phyloP scores from a whole-genome alignment of 345 rosid genomes.

The Diplotaxis tenuifolia region DNA sequence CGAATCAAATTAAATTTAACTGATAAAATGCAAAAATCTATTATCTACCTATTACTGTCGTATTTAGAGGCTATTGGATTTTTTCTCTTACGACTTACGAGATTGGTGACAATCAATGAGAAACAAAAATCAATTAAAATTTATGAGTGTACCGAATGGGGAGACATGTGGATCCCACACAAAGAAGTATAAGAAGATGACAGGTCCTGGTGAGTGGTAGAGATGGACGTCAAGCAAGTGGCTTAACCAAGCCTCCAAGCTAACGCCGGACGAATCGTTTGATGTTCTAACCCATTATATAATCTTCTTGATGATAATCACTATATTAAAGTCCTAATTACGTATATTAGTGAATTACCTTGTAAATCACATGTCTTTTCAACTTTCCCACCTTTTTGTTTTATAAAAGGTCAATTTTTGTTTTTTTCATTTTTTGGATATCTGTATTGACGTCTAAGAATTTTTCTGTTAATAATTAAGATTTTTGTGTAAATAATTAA shows the following conservation, averaged over 20 bases:
- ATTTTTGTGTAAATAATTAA: too few species aligned
- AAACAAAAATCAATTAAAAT: not conserved
- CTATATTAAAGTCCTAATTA: constrained; percentile 5
- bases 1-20: too few species aligned
- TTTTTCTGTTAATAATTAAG: too few species aligned
- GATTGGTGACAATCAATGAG: not conserved
- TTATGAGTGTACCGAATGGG: not conserved
- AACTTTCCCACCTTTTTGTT: constrained; percentile 6
- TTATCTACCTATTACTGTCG: not conserved
- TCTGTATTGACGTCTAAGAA: too few species aligned
- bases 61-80: not conserved
- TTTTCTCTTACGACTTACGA: not conserved
- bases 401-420: not conserved
- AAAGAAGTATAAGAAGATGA: constrained; percentile 19
- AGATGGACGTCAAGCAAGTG: constrained; percentile 31
- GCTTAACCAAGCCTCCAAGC: constrained; percentile 32
- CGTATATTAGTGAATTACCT: constrained; percentile 16
- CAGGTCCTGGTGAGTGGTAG: constrained; percentile 16
- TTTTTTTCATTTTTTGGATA: not conserved
- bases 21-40: too few species aligned
- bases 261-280: constrained; percentile 27
- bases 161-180: constrained; percentile 28
- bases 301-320: constrained; percentile 12
- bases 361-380: constrained; percentile 14
- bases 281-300: not conserved